Percentiles rank a stretch among this genome's conserved stretches.
Conservation (phyloP, 1,139 yeast genomes). For the Geotrichum restrictum region DNA sequence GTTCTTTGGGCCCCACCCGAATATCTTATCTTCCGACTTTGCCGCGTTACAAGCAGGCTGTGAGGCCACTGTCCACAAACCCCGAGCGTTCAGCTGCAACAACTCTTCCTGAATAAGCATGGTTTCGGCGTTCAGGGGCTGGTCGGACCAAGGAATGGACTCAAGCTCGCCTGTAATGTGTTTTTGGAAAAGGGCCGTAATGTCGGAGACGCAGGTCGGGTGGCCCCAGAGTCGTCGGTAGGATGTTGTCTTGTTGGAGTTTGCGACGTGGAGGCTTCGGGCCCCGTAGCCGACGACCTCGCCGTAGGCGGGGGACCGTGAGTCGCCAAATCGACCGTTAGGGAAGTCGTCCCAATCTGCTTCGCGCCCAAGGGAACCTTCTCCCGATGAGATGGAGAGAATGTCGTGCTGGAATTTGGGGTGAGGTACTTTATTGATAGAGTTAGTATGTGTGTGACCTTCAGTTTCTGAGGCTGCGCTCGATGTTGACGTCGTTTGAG, state of each 20-base stretch:
- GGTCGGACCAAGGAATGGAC: slow-evolving; percentile 87
- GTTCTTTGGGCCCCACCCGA: slow-evolving; percentile 94
- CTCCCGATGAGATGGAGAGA: slow-evolving; percentile 76
- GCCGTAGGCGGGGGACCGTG: slow-evolving; percentile 93
- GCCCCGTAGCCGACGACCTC: slow-evolving; percentile 98
- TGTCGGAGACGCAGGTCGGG: slow-evolving; percentile 62
- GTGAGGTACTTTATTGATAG: no score
- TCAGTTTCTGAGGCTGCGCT: slow-evolving; percentile 26
- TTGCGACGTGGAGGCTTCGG: slow-evolving; percentile 55
- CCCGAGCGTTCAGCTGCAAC: slow-evolving; percentile 66
- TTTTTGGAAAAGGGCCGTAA: slow-evolving; percentile 63
- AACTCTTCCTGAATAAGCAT: slow-evolving; percentile 88
- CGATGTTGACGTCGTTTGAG: no score
- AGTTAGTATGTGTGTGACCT: slow-evolving; percentile 19
- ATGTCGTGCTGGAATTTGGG: slow-evolving; percentile 50
- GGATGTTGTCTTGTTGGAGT: not conserved
- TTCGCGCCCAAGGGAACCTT: slow-evolving; percentile 80
- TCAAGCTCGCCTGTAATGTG: slow-evolving; percentile 74
- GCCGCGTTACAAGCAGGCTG: slow-evolving; percentile 83
- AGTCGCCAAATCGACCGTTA: slow-evolving; percentile 96
- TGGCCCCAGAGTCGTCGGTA: slow-evolving; percentile 84
- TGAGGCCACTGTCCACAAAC: slow-evolving; percentile 85
- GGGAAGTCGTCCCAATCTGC: slow-evolving; percentile 99
- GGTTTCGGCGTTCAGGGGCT: slow-evolving; percentile 82
- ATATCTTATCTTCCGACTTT: slow-evolving; percentile 72